Percentiles rank a stretch among this genome's conserved stretches.
Conservation (phyloP, 2,329 filamentous ascomycete species). For the Grosmannia serpens region DNA sequence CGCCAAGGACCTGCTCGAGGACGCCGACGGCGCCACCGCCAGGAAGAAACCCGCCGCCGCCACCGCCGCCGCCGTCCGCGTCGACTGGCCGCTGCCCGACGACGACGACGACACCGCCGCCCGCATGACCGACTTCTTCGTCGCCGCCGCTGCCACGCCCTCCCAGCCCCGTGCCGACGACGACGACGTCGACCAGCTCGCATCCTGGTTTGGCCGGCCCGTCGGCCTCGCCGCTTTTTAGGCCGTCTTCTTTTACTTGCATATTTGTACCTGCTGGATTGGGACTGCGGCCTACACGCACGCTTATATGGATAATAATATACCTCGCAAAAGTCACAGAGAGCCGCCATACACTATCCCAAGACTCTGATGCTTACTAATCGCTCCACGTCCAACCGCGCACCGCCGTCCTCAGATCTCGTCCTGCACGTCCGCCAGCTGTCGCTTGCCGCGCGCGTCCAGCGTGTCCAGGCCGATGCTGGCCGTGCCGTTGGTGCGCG, state of each 20-base stretch:
- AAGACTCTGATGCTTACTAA: too few species aligned
- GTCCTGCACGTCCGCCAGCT: constrained; percentile 29
- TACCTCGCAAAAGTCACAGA: too few species aligned
- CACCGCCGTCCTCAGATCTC: constrained; percentile 31
- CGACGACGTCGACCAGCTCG: constrained; percentile 34
- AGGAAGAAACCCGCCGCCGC: constrained; percentile 22
- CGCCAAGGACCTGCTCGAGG: constrained; percentile 82
- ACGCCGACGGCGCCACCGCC: constrained; percentile 29
- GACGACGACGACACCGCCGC: constrained; percentile 45
- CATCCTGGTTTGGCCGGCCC: constrained; percentile 72
- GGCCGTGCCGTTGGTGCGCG: constrained; percentile 19
- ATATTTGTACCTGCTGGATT: too few species aligned
- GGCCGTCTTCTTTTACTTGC: background rate
- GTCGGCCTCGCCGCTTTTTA: constrained; percentile 60
- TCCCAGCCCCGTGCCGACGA: constrained; percentile 35
- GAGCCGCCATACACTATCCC: too few species aligned
- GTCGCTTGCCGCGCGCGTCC: constrained; percentile 47
- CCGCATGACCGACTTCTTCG: constrained; percentile 68
- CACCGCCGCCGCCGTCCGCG: constrained; percentile 43
- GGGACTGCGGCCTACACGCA: too few species aligned
- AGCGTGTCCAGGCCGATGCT: constrained; percentile 47
- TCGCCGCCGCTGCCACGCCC: constrained; percentile 21
- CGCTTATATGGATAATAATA: background rate
- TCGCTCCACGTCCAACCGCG: background rate
- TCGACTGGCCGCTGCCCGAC: constrained; percentile 62